These are phyloP conservation scores for Ganoderma boninense DNA, from an alignment of 1,284 basidiomycete species.

Conservation along the genomic window DNA sequence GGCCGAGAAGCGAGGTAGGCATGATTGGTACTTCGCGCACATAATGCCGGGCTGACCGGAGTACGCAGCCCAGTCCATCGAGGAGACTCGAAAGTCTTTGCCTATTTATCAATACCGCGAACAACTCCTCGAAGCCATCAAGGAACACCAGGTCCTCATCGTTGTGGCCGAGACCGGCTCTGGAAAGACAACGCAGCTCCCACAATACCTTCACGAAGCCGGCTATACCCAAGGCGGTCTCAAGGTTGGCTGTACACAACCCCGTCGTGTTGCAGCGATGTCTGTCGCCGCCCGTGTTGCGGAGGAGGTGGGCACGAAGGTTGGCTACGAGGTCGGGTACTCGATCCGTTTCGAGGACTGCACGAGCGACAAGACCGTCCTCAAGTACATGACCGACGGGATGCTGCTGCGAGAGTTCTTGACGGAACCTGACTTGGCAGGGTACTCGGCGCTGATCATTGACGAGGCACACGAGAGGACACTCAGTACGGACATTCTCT, in stretches of 20 bases:
- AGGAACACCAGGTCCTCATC: slow-evolving; percentile 91
- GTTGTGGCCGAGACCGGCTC: slow-evolving; percentile 96
- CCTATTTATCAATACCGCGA: slow-evolving; percentile 92
- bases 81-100: slow-evolving; percentile 90
- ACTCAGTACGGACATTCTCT: slow-evolving; percentile 95
- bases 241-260: slow-evolving; percentile 98
- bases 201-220: slow-evolving; percentile 98
- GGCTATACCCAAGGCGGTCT: slow-evolving; percentile 90
- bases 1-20: slow-evolving; percentile 88
- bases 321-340: slow-evolving; percentile 98
- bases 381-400: slow-evolving; percentile 99
- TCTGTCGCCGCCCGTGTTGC: slow-evolving; percentile 98
- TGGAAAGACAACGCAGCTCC: slow-evolving; percentile 98
- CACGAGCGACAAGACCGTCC: slow-evolving; percentile 96
- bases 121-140: slow-evolving; percentile 88
- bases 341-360: slow-evolving; percentile 99
- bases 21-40: not conserved
- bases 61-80: slow-evolving; percentile 79
- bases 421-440: slow-evolving; percentile 93
- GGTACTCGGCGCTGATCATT: slow-evolving; percentile 93
- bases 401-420: slow-evolving; percentile 97
- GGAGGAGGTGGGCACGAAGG: slow-evolving; percentile 96
- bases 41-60: not conserved
- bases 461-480: slow-evolving; percentile 98
- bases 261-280: slow-evolving; percentile 99